Evolutionary conservation across 768 basidiomycete genomes (phyloP).

Genomic region (Leccinum disarticulatum): DNA sequence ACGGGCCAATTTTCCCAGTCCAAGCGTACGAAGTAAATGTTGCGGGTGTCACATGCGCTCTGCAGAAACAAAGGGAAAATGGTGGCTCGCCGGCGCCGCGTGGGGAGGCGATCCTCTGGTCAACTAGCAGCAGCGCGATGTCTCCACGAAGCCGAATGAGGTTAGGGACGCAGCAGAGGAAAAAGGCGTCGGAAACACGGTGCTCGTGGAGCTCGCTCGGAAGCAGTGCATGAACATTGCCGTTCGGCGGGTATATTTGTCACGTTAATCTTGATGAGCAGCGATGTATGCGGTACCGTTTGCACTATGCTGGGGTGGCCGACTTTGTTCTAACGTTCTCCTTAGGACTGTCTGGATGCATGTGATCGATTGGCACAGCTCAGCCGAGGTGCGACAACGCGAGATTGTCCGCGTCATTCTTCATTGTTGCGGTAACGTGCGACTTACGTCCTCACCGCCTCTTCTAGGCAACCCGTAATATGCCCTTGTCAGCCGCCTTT

Average conservation of each 20-base stretch:
- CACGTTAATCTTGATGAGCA: slow-evolving; percentile 78
- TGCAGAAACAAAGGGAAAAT: slow-evolving; percentile 87
- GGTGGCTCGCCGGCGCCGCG: slow-evolving; percentile 98
- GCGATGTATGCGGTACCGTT: slow-evolving; percentile 60
- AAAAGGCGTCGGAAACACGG: slow-evolving; percentile 35
- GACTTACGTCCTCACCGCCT: background rate
- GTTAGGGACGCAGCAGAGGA: slow-evolving; percentile 30
- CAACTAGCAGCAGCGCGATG: slow-evolving; percentile 56
- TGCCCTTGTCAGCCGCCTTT: slow-evolving; percentile 65
- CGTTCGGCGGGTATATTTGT: slow-evolving; percentile 87
- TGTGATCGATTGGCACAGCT: slow-evolving; percentile 87
- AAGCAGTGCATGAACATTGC: slow-evolving; percentile 99
- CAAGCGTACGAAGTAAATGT: background rate
- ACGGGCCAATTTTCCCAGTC: too few species aligned
- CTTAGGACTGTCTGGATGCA: slow-evolving; percentile 93
- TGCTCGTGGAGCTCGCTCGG: slow-evolving; percentile 76
- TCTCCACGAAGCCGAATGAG: slow-evolving; percentile 19
- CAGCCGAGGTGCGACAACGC: slow-evolving; percentile 84
- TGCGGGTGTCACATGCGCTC: slow-evolving; percentile 80
- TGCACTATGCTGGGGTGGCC: background rate
- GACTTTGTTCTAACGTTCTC: background rate
- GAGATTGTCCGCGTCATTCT: slow-evolving; percentile 92
- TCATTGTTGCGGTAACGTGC: slow-evolving; percentile 89
- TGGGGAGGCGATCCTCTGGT: slow-evolving; percentile 92
- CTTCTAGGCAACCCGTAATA: slow-evolving; percentile 90